Percentiles rank a stretch among this genome's conserved stretches.
Evolutionary conservation across 495 filamentous ascomycete genomes (phyloP).

Genomic region (Pyronema omphalodes): DNA sequence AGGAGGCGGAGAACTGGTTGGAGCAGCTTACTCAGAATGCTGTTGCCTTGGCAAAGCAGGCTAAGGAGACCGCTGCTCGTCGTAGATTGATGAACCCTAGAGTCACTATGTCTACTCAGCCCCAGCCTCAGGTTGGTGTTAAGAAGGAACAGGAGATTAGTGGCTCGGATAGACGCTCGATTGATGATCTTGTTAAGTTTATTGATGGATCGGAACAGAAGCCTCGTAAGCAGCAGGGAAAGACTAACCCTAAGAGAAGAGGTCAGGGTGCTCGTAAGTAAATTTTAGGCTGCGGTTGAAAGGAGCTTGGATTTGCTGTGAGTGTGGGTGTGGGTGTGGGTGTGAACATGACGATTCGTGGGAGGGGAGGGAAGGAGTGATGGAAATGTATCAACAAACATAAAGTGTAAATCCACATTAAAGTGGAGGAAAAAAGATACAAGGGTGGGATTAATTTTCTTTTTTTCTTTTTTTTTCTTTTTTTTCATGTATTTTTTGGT

Average conservation of each 20-base stretch:
- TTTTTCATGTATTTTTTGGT: too few relatives aligned
- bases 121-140: conserved; percentile 32
- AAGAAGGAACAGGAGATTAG: conserved; percentile 21
- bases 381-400: too few relatives aligned
- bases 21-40: conserved; percentile 89
- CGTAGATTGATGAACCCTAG: conserved; percentile 42
- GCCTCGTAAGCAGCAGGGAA: background rate
- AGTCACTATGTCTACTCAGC: conserved; percentile 27
- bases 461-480: too few relatives aligned
- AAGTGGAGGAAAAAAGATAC: too few relatives aligned
- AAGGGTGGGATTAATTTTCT: too few relatives aligned
- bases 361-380: too few relatives aligned
- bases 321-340: too few relatives aligned
- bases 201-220: conserved; percentile 47
- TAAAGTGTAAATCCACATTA: too few relatives aligned
- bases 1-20: conserved; percentile 87
- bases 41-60: conserved; percentile 78
- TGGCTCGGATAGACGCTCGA: conserved; percentile 48
- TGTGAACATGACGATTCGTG: too few relatives aligned
- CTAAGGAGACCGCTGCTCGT: conserved; percentile 63
- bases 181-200: conserved; percentile 73
- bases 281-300: too few relatives aligned
- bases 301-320: too few relatives aligned
- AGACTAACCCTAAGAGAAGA: background rate
- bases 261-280: background rate